A percentile compares a stretch with the other conserved stretches of the same genome.
These are phyloP conservation scores for Cinnamomum micranthum DNA, from an alignment of 164 flowering plant species.

Conservation along the genomic window DNA sequence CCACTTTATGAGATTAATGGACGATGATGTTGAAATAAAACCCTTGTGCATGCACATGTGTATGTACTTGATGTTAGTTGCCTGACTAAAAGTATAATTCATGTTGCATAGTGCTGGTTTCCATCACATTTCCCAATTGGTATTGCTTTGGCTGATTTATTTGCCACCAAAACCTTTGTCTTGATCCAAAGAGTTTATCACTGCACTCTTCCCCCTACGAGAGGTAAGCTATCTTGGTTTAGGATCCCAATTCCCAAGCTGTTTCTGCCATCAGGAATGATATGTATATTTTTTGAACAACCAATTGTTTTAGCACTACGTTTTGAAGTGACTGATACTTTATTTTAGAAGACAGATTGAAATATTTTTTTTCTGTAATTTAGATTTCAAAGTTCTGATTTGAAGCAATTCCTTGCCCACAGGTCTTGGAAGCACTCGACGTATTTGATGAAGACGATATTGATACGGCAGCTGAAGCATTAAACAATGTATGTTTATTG, in stretches of 20 bases:
- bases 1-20: not conserved
- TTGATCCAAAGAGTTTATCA: not conserved
- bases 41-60: not conserved
- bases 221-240: not conserved
- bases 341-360: not conserved
- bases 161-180: not conserved
- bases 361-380: not conserved
- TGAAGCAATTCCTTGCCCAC: conserved; percentile 10
- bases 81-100: too few species aligned
- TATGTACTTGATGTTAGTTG: not conserved
- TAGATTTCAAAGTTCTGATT: not conserved
- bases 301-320: not conserved
- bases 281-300: not conserved
- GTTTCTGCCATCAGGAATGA: not conserved
- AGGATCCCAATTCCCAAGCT: not conserved
- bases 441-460: conserved; percentile 70
- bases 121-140: too few species aligned
- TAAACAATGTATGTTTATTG: conserved; percentile 59
- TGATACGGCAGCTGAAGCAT: conserved; percentile 77
- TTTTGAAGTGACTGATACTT: not conserved
- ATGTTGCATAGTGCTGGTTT: too few species aligned
- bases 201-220: not conserved
- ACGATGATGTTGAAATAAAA: too few species aligned
- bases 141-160: too few species aligned
- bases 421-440: conserved; percentile 70